phyloP scores from a whole-genome alignment of 1,139 yeast genomes.

The Dujonia santamariae region DNA sequence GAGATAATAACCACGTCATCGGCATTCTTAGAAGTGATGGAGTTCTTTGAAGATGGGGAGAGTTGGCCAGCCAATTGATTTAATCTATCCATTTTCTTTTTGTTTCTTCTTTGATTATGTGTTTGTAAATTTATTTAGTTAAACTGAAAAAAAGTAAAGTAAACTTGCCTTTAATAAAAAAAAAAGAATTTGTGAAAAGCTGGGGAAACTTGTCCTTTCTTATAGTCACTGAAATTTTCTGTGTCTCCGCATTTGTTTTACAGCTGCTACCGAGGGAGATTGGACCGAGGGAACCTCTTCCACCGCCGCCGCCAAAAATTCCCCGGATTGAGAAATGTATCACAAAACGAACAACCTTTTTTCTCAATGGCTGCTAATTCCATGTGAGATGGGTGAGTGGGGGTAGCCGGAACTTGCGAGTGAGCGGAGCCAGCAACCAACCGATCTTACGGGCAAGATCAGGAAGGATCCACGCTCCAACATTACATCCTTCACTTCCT shows the following conservation, averaged over 20 bases:
- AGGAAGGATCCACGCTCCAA: no score
- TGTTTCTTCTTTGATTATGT: slow-evolving; percentile 10
- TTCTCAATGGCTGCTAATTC: no score
- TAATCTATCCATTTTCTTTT: slow-evolving; percentile 66
- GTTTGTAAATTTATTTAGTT: not conserved
- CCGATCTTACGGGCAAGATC: no score
- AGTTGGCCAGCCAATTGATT: slow-evolving; percentile 58
- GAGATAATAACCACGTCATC: slow-evolving; percentile 86
- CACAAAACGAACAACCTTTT: no score
- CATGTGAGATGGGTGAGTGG: no score
- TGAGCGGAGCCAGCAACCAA: no score
- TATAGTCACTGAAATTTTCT: not conserved
- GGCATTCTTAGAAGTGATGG: slow-evolving; percentile 56
- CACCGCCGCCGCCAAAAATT: no score
- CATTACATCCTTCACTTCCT: no score
- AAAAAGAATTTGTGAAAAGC: slow-evolving; percentile 2
- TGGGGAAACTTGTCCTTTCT: slow-evolving; percentile 2
- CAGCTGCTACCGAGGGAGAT: slow-evolving; percentile 3
- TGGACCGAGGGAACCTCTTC: slow-evolving; percentile 6
- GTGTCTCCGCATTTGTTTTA: slow-evolving; percentile 1
- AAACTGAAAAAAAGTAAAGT: not conserved
- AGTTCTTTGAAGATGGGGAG: slow-evolving; percentile 43
- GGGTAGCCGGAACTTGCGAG: no score
- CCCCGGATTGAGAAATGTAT: no score
- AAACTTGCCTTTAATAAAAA: not conserved